These are phyloP conservation scores for Endocarpon pusillum DNA, from an alignment of 495 filamentous ascomycete species.

Conservation along the genomic window DNA sequence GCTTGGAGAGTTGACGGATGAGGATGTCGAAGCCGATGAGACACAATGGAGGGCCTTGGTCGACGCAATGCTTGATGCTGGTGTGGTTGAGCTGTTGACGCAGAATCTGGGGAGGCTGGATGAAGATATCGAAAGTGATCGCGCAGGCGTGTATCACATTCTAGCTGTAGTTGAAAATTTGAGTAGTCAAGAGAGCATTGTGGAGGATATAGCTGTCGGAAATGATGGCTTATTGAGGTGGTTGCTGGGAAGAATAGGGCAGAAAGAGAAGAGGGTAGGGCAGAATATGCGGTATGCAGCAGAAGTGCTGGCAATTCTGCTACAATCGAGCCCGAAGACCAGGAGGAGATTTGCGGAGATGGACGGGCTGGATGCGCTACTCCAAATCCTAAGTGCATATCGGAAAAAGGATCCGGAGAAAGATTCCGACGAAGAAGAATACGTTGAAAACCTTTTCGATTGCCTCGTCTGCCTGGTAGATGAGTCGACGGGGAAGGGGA, in stretches of 20 bases:
- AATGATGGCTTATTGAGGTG: slow-evolving; percentile 51
- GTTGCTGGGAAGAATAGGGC: slow-evolving; percentile 55
- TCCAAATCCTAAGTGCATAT: slow-evolving; percentile 78
- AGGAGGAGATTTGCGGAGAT: slow-evolving; percentile 42
- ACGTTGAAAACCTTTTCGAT: slow-evolving; percentile 84
- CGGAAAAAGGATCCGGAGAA: slow-evolving; percentile 74
- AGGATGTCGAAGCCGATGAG: slow-evolving; percentile 74
- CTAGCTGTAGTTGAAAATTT: slow-evolving; percentile 73
- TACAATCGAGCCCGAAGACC: slow-evolving; percentile 51
- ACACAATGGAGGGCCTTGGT: slow-evolving; percentile 72
- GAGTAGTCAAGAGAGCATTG: slow-evolving; percentile 46
- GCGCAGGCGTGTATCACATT: slow-evolving; percentile 71
- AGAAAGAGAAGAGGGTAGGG: slow-evolving; percentile 38
- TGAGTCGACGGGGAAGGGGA: slow-evolving; percentile 54
- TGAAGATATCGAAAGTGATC: slow-evolving; percentile 62
- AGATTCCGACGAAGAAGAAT: slow-evolving; percentile 84
- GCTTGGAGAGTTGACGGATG: slow-evolving; percentile 81
- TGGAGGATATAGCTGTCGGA: slow-evolving; percentile 52
- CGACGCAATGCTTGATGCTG: slow-evolving; percentile 63
- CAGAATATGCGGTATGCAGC: slow-evolving; percentile 97
- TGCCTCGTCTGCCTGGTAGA: slow-evolving; percentile 64
- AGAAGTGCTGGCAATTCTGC: slow-evolving; percentile 75
- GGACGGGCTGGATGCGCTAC: slow-evolving; percentile 60
- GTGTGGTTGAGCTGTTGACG: slow-evolving; percentile 65
- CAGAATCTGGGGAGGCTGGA: slow-evolving; percentile 73